These are phyloP conservation scores for Pseudognaphalium luteoalbum DNA, from an alignment of 129 eudicot genomes.

Conservation along the genomic window DNA sequence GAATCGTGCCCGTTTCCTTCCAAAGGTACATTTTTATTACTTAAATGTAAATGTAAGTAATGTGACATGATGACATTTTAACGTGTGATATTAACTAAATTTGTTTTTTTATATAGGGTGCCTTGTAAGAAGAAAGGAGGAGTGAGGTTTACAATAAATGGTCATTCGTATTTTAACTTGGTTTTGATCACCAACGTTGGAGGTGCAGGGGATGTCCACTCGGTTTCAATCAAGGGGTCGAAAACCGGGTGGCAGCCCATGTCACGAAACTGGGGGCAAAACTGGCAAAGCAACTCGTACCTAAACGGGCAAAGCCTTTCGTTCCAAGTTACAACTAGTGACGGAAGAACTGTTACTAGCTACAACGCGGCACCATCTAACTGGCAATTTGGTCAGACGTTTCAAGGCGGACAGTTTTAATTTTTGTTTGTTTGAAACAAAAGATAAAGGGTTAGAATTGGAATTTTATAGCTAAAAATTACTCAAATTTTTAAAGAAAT, in stretches of 20 bases:
- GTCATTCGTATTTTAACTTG: slow-evolving; percentile 80
- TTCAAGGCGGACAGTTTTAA: slow-evolving; percentile 67
- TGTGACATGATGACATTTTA: neutral
- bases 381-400: slow-evolving; percentile 88
- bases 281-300: slow-evolving; percentile 83
- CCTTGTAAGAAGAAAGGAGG: slow-evolving; percentile 77
- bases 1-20: slow-evolving; percentile 76
- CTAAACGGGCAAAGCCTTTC: slow-evolving; percentile 73
- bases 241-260: slow-evolving; percentile 71
- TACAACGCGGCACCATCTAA: slow-evolving; percentile 57
- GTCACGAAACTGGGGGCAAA: slow-evolving; percentile 92
- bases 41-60: neutral
- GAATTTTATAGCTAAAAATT: neutral
- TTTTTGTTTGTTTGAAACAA: neutral
- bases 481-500: slow-evolving; percentile 3
- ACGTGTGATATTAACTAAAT: neutral
- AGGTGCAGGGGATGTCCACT: slow-evolving; percentile 79
- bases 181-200: slow-evolving; percentile 74
- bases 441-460: slow-evolving; percentile 5
- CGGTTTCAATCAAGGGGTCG: slow-evolving; percentile 74
- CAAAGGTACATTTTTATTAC: slow-evolving; percentile 44
- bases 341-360: slow-evolving; percentile 66
- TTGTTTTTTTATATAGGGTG: slow-evolving; percentile 40
- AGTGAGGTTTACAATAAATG: slow-evolving; percentile 77
- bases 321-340: slow-evolving; percentile 75